phyloP scores from a whole-genome alignment of 116 monocot genomes.

The Dioscorea cayenensis region DNA sequence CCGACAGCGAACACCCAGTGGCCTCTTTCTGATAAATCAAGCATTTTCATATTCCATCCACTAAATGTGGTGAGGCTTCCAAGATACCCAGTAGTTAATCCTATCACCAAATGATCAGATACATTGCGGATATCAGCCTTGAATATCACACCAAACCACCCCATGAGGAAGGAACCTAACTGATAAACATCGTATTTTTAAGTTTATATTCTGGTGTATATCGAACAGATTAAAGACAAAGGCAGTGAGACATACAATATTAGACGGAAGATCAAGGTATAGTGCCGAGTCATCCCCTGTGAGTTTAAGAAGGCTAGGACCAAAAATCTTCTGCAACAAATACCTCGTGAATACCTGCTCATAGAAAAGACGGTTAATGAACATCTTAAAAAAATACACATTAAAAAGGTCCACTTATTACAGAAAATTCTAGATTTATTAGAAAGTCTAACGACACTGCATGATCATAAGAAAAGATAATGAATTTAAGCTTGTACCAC shows the following conservation, averaged over 20 bases:
- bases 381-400: neutral
- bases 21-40: constrained; percentile 50
- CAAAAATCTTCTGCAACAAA: constrained; percentile 48
- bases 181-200: constrained; percentile 6
- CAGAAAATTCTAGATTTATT: neutral
- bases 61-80: constrained; percentile 97
- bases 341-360: constrained; percentile 49
- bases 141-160: constrained; percentile 88
- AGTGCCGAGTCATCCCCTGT: constrained; percentile 32
- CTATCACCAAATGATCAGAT: constrained; percentile 74
- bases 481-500: no score
- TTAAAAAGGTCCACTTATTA: no score
- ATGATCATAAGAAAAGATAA: no score
- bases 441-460: no score
- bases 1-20: constrained; percentile 64
- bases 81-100: constrained; percentile 79
- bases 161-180: constrained; percentile 86
- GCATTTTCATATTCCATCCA: constrained; percentile 97
- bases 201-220: neutral
- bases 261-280: constrained; percentile 65
- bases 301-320: constrained; percentile 36
- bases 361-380: no score
- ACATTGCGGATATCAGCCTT: constrained; percentile 63
- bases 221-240: neutral
- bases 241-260: constrained; percentile 30